Evolutionary conservation across 441 rosid species (phyloP), one percentile per base, ranked within the genome.

Genomic region (Manihot esculenta): DNA sequence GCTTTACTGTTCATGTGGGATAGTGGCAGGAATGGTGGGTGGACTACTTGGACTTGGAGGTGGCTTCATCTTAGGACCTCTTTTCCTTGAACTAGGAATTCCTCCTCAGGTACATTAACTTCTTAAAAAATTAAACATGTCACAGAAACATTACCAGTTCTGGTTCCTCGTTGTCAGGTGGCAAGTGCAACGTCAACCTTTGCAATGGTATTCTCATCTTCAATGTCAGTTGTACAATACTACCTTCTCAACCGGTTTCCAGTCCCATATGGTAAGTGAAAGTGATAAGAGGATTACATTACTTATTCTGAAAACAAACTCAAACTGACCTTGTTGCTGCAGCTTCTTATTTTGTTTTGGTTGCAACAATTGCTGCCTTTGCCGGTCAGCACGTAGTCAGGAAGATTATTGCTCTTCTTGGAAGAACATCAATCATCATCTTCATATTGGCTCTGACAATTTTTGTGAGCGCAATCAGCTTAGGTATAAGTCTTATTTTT

Each of bases 31-130:
- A 24, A 61, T 83, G 7, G 86, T 85, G 11, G 89, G 91, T 62
- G 94, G 91, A 10, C 74, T 87, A 77, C 90, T 89, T 30, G 91
- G 94, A 12, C 86, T 89, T 0, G 91, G 93, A 3, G 93, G 93
- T 35, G 93, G 93, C 14, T 86, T 85, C 83, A 85, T 88, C 59
- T 74, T 89, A 74, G 88, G 88, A 10, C 94, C 94, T 62, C 87
- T 89, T 49, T 84, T 89, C 53, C 84, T 89, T 7, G 91, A 87
- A 77, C 74, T 89, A 49, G 94, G 90, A 66, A 75, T 89, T 58
- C 94, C 94, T 72, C 94, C 91, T 69, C 91, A 89, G 94, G 93
- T 87, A 20, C 3, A 15, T 10, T 0, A 38, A 38, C 24, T 2
- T 51, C 55, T 38, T 38, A 8, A 38, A 38, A 38, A 38, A 38